These are phyloP conservation scores for Tuber umbilicatum DNA, from an alignment of 495 filamentous ascomycete genomes.

Conservation along the genomic window DNA sequence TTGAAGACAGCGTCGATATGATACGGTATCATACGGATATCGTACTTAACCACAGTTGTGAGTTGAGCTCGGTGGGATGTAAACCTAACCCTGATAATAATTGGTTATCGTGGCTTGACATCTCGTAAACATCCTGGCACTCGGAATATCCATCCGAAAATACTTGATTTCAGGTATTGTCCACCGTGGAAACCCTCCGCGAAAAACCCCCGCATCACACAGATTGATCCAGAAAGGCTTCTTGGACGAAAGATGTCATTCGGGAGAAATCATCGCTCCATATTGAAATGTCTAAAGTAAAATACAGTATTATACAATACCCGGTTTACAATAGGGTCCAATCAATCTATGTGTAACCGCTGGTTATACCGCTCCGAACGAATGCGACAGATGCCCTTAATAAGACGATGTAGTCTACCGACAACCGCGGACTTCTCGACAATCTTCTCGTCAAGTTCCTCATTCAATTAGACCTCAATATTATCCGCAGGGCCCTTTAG, in stretches of 20 bases:
- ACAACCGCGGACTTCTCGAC: not conserved
- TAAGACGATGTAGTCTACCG: not conserved
- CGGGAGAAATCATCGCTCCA: not conserved
- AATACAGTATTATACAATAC: not conserved
- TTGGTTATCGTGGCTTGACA: not conserved
- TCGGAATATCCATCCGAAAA: not conserved
- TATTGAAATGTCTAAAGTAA: not conserved
- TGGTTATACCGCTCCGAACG: not conserved
- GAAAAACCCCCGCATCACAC: not conserved
- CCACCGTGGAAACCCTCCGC: not conserved
- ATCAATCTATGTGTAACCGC: not conserved
- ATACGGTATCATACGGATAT: not conserved
- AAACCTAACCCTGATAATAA: not conserved
- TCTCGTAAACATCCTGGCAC: not conserved
- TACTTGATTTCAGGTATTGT: not conserved
- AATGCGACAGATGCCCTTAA: not conserved
- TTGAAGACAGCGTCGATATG: not conserved
- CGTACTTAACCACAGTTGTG: not conserved
- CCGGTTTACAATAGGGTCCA: not conserved
- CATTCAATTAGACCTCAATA: not conserved
- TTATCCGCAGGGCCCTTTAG: not conserved
- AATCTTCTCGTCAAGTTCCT: not conserved
- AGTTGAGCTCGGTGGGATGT: not conserved
- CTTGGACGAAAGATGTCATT: not conserved
- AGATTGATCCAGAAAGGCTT: not conserved